phyloP scores from a whole-genome alignment of 2,329 filamentous ascomycete species.

The Microcera coccophila region DNA sequence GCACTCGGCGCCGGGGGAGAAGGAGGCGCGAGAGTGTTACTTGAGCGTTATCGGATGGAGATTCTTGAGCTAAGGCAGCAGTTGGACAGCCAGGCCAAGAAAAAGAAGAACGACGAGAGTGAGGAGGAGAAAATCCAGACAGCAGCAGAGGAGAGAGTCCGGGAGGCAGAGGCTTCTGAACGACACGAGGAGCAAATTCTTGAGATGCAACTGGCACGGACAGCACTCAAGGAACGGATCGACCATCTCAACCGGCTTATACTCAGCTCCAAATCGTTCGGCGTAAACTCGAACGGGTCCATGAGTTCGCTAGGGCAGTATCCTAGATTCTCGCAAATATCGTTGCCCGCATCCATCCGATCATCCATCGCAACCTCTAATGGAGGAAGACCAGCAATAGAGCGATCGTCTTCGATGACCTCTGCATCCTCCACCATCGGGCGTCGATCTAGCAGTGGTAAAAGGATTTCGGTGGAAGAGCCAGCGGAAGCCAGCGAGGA shows the following conservation, averaged over 20 bases:
- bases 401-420: conserved; percentile 63
- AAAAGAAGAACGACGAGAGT: conserved; percentile 54
- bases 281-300: conserved; percentile 77
- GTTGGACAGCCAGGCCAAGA: conserved; percentile 76
- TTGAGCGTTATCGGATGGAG: conserved; percentile 92
- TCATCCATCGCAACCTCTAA: conserved; percentile 67
- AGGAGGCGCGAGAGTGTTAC: conserved; percentile 76
- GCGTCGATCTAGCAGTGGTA: conserved; percentile 45
- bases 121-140: conserved; percentile 61
- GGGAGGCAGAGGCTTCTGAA: conserved; percentile 75
- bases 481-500: conserved; percentile 60
- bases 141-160: conserved; percentile 66
- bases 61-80: conserved; percentile 78
- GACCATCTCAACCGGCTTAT: conserved; percentile 95
- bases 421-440: conserved; percentile 60
- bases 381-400: conserved; percentile 48
- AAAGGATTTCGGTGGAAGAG: conserved; percentile 42
- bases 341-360: conserved; percentile 53
- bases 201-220: conserved; percentile 95
- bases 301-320: conserved; percentile 64
- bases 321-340: conserved; percentile 59
- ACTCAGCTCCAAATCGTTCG: conserved; percentile 89
- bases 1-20: conserved; percentile 77
- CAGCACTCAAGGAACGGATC: conserved; percentile 93
- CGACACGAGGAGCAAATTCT: conserved; percentile 96